These are phyloP conservation scores for Rauvolfia tetraphylla DNA, from an alignment of 257 asterid species.

Conservation along the genomic window DNA sequence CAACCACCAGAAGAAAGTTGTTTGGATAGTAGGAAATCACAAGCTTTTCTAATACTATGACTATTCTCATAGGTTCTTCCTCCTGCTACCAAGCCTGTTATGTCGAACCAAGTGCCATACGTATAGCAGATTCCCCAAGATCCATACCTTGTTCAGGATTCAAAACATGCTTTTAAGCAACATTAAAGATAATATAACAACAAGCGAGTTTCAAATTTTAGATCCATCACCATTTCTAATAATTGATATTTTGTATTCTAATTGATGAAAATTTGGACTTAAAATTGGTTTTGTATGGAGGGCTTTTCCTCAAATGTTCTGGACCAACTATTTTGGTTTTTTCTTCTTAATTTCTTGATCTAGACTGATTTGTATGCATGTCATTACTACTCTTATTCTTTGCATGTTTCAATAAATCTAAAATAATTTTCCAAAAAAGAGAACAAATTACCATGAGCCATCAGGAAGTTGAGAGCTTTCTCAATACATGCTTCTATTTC, in stretches of 20 bases:
- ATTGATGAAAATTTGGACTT: neutral
- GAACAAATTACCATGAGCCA: constrained; percentile 54
- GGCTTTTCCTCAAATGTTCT: too few relatives aligned
- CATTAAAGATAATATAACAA: too few relatives aligned
- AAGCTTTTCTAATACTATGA: constrained; percentile 46
- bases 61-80: constrained; percentile 50
- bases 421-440: neutral
- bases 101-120: constrained; percentile 74
- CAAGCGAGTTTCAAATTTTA: too few relatives aligned
- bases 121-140: constrained; percentile 82
- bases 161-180: too few relatives aligned
- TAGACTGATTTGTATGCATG: too few relatives aligned
- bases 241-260: neutral
- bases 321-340: too few relatives aligned
- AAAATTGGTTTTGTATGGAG: too few relatives aligned
- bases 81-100: constrained; percentile 45
- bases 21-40: constrained; percentile 58
- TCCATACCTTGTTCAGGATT: constrained; percentile 69
- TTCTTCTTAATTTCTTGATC: too few relatives aligned
- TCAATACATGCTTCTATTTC: constrained; percentile 43
- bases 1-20: constrained; percentile 73
- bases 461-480: constrained; percentile 47
- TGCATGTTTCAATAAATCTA: too few relatives aligned
- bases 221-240: too few relatives aligned
- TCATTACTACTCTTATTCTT: too few relatives aligned